Base-by-base conservation (phyloP, 2,329 filamentous ascomycete genomes). In the Diaporthe aspalathi region DNA sequence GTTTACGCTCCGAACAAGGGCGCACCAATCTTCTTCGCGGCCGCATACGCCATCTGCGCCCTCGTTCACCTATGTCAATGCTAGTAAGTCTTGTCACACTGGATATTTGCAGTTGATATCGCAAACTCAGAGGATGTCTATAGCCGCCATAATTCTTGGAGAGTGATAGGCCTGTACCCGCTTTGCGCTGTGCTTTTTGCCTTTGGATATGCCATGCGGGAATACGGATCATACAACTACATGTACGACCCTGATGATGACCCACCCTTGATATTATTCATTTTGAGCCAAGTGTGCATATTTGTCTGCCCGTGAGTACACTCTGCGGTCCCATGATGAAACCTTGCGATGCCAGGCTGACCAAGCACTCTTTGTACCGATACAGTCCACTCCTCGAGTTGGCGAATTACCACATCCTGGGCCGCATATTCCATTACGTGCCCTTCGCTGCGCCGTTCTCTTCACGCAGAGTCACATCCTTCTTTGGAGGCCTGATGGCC, bases 321-420 rank as follows among this genome's bases (percentile, higher is more conserved):
- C 6, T 24, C 1, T 14, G 22, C 54, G 3, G 6, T 14, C 12
- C 5, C 1, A 2, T 16, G 2, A 16, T 3, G 16, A n/a, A 22
- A 3, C 5, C 5, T 14, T 22, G n/a, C 5, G 5, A 24, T 53
- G 0, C 14, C 27, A 38, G 17, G 8, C 16, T 45, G 6, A 32
- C 40, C 20, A 63, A 20, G 3, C 17, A 24, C 20, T 43, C 20
- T 17, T 27, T 52, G 16, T 22, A 9, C 9, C 32, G 8, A 6
- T 50, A 22, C 38, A 76, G 75, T 5, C 75, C 75, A 49, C 79
- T 89, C 9, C 84, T 88, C 67, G 87, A 88, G 57, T 82, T 87
- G 3, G 82, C 84, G 54, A 88, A 90, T 76, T 90, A 89, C 78
- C 84, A 88, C 75, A 83, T 89, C 67, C 84, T 90, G 52, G 85